phyloP scores from a whole-genome alignment of 768 basidiomycete species.

The Daedalea quercina region DNA sequence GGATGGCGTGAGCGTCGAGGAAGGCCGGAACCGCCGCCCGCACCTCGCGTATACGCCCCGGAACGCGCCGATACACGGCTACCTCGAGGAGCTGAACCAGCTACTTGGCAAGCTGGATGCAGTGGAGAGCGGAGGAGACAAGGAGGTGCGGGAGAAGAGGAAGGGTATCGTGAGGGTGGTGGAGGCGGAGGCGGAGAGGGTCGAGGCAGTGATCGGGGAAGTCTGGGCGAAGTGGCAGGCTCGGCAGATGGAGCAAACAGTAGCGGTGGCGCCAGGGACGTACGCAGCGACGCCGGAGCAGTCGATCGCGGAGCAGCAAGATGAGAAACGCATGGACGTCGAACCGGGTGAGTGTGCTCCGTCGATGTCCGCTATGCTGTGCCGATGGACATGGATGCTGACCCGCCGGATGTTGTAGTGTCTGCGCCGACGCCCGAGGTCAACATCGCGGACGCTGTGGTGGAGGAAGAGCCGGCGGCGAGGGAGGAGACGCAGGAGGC shows the following conservation, averaged over 20 bases:
- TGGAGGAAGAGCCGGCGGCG: not conserved
- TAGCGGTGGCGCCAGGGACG: not conserved
- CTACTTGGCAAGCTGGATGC: conserved; percentile 63
- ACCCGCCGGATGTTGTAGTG: not conserved
- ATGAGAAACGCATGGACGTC: not conserved
- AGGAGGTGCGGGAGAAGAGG: conserved; percentile 42
- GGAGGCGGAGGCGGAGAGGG: conserved; percentile 49
- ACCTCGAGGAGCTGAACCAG: conserved; percentile 55
- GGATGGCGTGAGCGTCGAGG: not conserved
- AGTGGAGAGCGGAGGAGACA: conserved; percentile 57
- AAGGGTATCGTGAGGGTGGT: conserved; percentile 48
- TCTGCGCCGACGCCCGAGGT: conserved; percentile 1
- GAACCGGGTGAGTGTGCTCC: not conserved
- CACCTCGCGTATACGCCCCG: conserved; percentile 54
- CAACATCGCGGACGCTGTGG: not conserved
- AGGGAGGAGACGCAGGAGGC: too few relatives aligned
- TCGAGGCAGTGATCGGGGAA: conserved; percentile 32
- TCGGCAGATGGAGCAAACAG: not conserved
- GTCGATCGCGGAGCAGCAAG: not conserved
- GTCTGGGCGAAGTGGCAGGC: conserved; percentile 17
- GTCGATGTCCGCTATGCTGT: not conserved
- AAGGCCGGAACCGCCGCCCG: conserved; percentile 5
- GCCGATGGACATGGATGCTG: not conserved
- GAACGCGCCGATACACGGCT: conserved; percentile 56
- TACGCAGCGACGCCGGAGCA: not conserved